A percentile compares a stretch with the other conserved stretches of the same genome.
These are phyloP conservation scores for Kwoniella bestiolae DNA, from an alignment of 768 basidiomycete species.

Conservation along the genomic window DNA sequence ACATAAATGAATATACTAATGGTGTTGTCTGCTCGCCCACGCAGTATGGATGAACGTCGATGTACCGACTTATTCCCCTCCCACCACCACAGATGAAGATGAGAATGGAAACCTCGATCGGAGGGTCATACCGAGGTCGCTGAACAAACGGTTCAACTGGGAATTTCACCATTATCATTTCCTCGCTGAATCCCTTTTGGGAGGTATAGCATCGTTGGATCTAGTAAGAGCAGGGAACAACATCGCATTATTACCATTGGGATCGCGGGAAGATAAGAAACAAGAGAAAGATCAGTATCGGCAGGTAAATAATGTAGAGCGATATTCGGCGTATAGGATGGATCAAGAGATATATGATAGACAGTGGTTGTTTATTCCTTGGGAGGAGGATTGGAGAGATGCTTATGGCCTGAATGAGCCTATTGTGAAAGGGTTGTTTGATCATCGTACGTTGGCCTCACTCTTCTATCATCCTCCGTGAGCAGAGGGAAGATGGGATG, in stretches of 20 bases:
- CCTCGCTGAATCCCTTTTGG: constrained; percentile 10
- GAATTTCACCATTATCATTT: constrained; percentile 22
- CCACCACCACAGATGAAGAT: no score
- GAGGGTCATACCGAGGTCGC: no score
- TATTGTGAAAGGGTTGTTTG: constrained; percentile 22
- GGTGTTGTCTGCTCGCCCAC: no score
- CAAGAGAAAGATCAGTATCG: not conserved
- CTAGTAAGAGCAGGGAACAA: no score
- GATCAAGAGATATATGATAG: not conserved
- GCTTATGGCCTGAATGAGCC: constrained; percentile 30
- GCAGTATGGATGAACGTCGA: not conserved
- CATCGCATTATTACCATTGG: no score
- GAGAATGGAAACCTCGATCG: no score
- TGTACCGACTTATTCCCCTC: not conserved
- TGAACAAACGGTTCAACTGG: constrained; percentile 2
- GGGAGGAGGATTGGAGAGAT: constrained; percentile 20
- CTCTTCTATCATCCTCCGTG: no score
- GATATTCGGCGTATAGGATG: constrained; percentile 47
- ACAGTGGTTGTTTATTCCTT: constrained; percentile 13
- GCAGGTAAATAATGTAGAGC: not conserved
- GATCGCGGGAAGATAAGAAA: not conserved
- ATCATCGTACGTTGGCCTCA: constrained; percentile 19
- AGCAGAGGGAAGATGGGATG: no score
- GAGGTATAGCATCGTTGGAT: constrained; percentile 12
- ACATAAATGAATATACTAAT: no score